A percentile compares a stretch with the other conserved stretches of the same genome.
These are phyloP conservation scores for Sphagnum tenellum DNA, from an alignment of 225 moss, liverwort and hornwort species.

Conservation along the genomic window DNA sequence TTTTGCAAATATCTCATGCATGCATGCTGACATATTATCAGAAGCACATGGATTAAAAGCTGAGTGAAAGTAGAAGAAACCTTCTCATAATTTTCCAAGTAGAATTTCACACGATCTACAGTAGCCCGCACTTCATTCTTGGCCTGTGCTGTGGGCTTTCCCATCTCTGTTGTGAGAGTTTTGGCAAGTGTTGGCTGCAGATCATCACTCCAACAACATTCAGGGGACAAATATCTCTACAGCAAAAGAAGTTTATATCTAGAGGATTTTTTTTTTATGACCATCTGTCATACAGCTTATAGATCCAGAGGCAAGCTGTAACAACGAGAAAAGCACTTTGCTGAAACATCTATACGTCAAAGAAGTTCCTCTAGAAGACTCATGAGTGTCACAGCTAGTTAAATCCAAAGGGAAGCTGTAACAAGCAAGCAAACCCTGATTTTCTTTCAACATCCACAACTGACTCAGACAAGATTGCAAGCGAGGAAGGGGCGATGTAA, in stretches of 20 bases:
- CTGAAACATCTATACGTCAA: too few species aligned
- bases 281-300: too few species aligned
- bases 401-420: too few species aligned
- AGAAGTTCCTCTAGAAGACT: too few species aligned
- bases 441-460: too few species aligned
- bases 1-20: too few species aligned
- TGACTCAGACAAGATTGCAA: too few species aligned
- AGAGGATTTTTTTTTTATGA: slow-evolving; percentile 2
- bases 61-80: slow-evolving; percentile 7
- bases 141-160: slow-evolving; percentile 83
- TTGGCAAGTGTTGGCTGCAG: slow-evolving; percentile 56
- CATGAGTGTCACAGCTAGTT: too few species aligned
- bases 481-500: too few species aligned
- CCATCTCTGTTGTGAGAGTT: slow-evolving; percentile 87
- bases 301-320: too few species aligned
- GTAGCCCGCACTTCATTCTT: slow-evolving; percentile 90
- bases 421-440: too few species aligned
- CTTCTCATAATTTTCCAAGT: slow-evolving; percentile 73
- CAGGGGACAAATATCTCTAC: not conserved
- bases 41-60: not conserved
- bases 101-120: slow-evolving; percentile 71
- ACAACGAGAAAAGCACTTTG: too few species aligned
- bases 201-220: not conserved
- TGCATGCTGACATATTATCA: not conserved
- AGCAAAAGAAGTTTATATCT: not conserved